Percentiles rank a stretch among this genome's conserved stretches.
These are phyloP conservation scores for Dictyostelium intermedium DNA, from an alignment of 78 protist genomes.

Conservation along the genomic window DNA sequence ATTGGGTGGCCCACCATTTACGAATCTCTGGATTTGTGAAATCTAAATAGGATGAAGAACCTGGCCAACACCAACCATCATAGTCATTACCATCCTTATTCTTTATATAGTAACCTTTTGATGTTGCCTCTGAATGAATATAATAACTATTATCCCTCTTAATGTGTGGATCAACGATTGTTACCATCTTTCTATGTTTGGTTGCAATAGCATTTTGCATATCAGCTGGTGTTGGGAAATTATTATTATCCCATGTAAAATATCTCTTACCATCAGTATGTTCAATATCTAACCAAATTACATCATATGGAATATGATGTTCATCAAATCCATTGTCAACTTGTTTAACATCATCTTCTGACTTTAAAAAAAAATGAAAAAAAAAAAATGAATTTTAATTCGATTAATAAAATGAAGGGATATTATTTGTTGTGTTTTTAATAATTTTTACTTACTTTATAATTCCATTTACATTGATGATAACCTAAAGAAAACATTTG, in stretches of 20 bases:
- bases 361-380: slow-evolving; percentile 7
- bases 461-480: slow-evolving; percentile 99
- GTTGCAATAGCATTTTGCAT: slow-evolving; percentile 85
- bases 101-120: slow-evolving; percentile 88
- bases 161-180: slow-evolving; percentile 99
- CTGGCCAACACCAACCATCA: slow-evolving; percentile 99
- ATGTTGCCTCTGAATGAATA: slow-evolving; percentile 91
- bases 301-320: slow-evolving; percentile 96
- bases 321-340: slow-evolving; percentile 92
- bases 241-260: slow-evolving; percentile 97
- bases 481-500: slow-evolving; percentile 96
- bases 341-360: slow-evolving; percentile 79
- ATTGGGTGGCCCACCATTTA: slow-evolving; percentile 94
- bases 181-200: slow-evolving; percentile 93
- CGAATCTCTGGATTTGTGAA: slow-evolving; percentile 89
- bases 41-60: slow-evolving; percentile 93
- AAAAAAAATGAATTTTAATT: slow-evolving; percentile 25
- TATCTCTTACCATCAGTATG: slow-evolving; percentile 98
- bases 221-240: slow-evolving; percentile 93
- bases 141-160: slow-evolving; percentile 88
- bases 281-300: slow-evolving; percentile 99
- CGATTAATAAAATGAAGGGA: background rate
- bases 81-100: slow-evolving; percentile 83
- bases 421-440: slow-evolving; percentile 42
- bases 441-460: slow-evolving; percentile 61